These are phyloP conservation scores for Pichia sp. DNA, from an alignment of 1,139 yeast genomes.

Conservation along the genomic window DNA sequence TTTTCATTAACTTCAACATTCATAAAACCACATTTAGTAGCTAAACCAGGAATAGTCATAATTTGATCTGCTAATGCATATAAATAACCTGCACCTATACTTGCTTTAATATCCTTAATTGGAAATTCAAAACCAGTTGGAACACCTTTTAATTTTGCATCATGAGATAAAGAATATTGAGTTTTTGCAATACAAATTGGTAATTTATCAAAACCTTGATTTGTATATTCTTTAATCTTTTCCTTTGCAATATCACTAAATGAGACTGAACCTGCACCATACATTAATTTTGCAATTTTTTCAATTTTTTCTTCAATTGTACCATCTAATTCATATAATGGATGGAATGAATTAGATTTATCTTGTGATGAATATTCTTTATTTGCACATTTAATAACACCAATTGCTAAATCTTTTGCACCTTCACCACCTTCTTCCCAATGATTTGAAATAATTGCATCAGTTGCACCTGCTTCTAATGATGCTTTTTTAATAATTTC, in stretches of 20 bases:
- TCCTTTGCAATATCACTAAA: constrained; percentile 76
- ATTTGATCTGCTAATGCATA: constrained; percentile 96
- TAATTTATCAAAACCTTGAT: constrained; percentile 85
- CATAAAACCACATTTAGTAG: constrained; percentile 96
- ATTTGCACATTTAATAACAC: constrained; percentile 71
- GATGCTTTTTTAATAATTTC: constrained; percentile 79
- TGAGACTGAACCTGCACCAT: constrained; percentile 89
- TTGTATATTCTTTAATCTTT: constrained; percentile 77
- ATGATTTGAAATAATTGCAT: constrained; percentile 91
- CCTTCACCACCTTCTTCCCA: constrained; percentile 99
- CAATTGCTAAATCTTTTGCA: constrained; percentile 81
- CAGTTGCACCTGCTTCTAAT: constrained; percentile 87
- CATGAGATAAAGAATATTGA: constrained; percentile 93
- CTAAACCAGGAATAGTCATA: constrained; percentile 95
- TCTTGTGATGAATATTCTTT: constrained; percentile 31
- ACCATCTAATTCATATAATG: constrained; percentile 65
- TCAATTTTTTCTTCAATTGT: constrained; percentile 79
- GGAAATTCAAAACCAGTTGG: constrained; percentile 94
- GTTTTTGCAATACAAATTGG: constrained; percentile 98
- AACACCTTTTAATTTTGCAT: constrained; percentile 87
- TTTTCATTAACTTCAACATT: constrained; percentile 89
- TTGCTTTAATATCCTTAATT: constrained; percentile 86
- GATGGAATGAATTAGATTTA: constrained; percentile 36
- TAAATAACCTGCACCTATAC: constrained; percentile 94
- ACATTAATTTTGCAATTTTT: constrained; percentile 82